Evolutionary conservation across 2,329 filamentous ascomycete genomes (phyloP).

Genomic region (Penicillium sp.): DNA sequence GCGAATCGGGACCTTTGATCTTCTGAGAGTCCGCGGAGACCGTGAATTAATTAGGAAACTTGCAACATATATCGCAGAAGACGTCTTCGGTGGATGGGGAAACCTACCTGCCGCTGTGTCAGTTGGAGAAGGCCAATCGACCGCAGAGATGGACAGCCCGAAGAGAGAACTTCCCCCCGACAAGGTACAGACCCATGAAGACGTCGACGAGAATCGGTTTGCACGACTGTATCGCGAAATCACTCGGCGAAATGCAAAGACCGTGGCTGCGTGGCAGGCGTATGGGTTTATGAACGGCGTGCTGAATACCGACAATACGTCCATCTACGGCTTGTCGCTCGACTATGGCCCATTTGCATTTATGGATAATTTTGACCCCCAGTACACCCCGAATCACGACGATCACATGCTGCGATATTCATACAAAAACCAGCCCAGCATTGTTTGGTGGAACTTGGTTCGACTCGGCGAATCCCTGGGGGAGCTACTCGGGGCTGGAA

Average conservation of each 20-base stretch:
- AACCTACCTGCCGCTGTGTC: slow-evolving; percentile 63
- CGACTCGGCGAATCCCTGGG: slow-evolving; percentile 84
- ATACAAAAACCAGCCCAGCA: slow-evolving; percentile 89
- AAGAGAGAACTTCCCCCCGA: slow-evolving; percentile 55
- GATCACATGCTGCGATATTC: slow-evolving; percentile 82
- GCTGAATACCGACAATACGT: slow-evolving; percentile 96
- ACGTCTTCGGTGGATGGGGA: slow-evolving; percentile 86
- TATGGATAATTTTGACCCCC: slow-evolving; percentile 92
- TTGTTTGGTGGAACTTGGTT: slow-evolving; percentile 99
- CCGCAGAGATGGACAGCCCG: slow-evolving; percentile 44
- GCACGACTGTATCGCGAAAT: slow-evolving; percentile 84
- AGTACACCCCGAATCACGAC: slow-evolving; percentile 96
- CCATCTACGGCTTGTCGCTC: slow-evolving; percentile 79
- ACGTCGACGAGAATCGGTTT: slow-evolving; percentile 79
- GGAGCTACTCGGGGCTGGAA: slow-evolving; percentile 78
- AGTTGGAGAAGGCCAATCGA: slow-evolving; percentile 40
- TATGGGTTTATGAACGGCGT: slow-evolving; percentile 99
- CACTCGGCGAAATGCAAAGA: slow-evolving; percentile 76
- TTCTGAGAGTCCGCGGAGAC: slow-evolving; percentile 80
- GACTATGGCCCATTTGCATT: slow-evolving; percentile 98
- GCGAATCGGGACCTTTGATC: slow-evolving; percentile 90
- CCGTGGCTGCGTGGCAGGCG: slow-evolving; percentile 91
- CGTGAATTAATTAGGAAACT: slow-evolving; percentile 68
- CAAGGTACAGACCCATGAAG: slow-evolving; percentile 64
- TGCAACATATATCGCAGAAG: slow-evolving; percentile 78